Conservation (phyloP, 305 asterid species). For the Fraxinus platypoda region DNA sequence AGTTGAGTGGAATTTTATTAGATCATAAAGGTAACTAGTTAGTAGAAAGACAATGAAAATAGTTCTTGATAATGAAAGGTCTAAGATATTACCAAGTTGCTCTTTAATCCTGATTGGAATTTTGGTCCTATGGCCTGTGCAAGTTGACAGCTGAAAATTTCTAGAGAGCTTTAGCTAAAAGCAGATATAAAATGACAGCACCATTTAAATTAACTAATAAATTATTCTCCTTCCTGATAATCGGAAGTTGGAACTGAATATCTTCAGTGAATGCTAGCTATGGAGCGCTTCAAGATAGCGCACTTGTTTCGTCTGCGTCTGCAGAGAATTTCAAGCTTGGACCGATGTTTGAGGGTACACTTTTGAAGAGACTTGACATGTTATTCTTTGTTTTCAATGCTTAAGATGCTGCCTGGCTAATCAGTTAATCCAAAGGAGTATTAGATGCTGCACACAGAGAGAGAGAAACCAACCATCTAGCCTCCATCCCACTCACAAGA, state of each 20-base stretch:
- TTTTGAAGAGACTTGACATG: conserved; percentile 30
- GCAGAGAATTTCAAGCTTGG: background rate
- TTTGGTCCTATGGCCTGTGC: conserved; percentile 5
- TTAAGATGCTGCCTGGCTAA: conserved; percentile 13
- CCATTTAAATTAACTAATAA: background rate
- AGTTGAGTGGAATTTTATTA: too few relatives aligned
- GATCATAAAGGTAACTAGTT: background rate
- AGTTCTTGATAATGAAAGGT: conserved; percentile 11
- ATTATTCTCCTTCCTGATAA: background rate
- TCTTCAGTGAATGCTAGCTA: background rate
- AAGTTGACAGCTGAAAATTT: conserved; percentile 27
- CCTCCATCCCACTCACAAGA: conserved; percentile 37
- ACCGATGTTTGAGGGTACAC: background rate
- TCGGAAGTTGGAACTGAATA: background rate
- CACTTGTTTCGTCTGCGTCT: background rate
- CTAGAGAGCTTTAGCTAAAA: conserved; percentile 5
- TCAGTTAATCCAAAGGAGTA: conserved; percentile 32
- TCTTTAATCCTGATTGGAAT: conserved; percentile 24
- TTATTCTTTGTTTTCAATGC: conserved; percentile 18
- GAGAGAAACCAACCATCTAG: conserved; percentile 23
- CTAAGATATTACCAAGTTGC: background rate
- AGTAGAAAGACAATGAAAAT: background rate
- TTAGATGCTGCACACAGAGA: conserved; percentile 42
- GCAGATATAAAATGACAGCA: conserved; percentile 19
- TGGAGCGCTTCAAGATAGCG: background rate